These are phyloP conservation scores for Fraxinus cuspidata DNA, from an alignment of 257 asterid genomes.

Conservation along the genomic window DNA sequence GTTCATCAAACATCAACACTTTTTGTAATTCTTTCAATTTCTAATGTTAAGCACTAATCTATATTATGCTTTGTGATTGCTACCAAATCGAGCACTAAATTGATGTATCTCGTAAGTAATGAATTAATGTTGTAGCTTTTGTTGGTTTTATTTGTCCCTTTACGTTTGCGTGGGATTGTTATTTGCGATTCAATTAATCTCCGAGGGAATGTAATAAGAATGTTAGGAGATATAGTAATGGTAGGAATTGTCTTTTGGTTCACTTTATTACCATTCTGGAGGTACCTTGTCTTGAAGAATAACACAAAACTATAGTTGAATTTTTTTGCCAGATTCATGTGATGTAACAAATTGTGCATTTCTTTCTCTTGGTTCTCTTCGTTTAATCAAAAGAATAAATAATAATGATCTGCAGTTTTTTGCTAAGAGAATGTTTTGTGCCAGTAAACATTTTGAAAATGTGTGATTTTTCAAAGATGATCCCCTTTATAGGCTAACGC, in stretches of 20 bases:
- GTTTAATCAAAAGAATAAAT: background rate
- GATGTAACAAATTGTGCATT: no score
- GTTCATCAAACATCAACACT: background rate
- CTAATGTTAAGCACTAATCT: background rate
- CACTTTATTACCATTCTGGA: no score
- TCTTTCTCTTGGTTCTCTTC: no score
- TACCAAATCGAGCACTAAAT: background rate
- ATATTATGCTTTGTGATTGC: background rate
- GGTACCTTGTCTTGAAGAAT: background rate
- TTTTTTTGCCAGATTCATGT: background rate
- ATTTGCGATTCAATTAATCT: no score
- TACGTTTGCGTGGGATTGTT: background rate
- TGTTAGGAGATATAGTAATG: no score
- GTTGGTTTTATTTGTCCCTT: background rate
- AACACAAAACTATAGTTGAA: background rate
- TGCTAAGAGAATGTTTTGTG: background rate
- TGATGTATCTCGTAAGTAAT: background rate
- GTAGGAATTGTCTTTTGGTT: no score
- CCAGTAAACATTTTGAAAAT: background rate
- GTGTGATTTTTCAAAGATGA: background rate
- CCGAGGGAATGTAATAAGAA: no score
- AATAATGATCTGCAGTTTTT: background rate
- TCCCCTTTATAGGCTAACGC: slow-evolving; percentile 49
- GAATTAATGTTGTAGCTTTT: slow-evolving; percentile 8
- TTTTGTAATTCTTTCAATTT: background rate